Conservation (phyloP, 352 stramenopile genomes). For the Phytophthora boehmeriae region DNA sequence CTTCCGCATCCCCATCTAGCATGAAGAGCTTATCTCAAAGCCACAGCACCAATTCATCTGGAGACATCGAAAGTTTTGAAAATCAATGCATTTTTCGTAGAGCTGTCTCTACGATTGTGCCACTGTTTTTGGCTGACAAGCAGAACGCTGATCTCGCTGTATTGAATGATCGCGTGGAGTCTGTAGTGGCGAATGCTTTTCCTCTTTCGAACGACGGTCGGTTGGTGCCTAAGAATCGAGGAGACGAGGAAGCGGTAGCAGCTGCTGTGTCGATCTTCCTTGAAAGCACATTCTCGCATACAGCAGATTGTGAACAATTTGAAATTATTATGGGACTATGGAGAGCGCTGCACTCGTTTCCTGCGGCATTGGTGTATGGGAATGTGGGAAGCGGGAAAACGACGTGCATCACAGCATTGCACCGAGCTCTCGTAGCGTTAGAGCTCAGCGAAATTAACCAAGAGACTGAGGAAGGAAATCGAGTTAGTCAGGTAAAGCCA, state of each 20-base stretch:
- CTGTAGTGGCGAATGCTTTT: constrained; percentile 25
- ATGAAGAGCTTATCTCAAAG: constrained; percentile 7
- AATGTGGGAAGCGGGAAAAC: constrained; percentile 47
- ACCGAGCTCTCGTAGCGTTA: constrained; percentile 53
- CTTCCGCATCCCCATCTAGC: background rate
- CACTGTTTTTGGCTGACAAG: background rate
- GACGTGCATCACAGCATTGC: constrained; percentile 51
- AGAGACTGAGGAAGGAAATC: constrained; percentile 15
- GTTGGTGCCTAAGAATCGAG: constrained; percentile 28
- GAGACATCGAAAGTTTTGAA: constrained; percentile 12
- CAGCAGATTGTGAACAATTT: constrained; percentile 23
- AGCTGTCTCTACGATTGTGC: constrained; percentile 14
- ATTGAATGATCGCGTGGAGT: constrained; percentile 6
- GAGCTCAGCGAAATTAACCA: constrained; percentile 38
- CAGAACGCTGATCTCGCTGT: background rate
- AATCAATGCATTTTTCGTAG: constrained; percentile 24
- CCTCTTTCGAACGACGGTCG: constrained; percentile 29
- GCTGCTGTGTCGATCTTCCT: constrained; percentile 55
- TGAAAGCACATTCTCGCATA: constrained; percentile 26
- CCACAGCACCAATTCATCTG: background rate
- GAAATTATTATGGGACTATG: constrained; percentile 48
- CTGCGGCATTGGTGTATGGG: constrained; percentile 47
- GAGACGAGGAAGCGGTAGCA: constrained; percentile 43
- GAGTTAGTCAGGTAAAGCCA: background rate
- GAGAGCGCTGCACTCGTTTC: constrained; percentile 32